Conservation (phyloP, 1,284 basidiomycete genomes). For the Ustilago lituana region DNA sequence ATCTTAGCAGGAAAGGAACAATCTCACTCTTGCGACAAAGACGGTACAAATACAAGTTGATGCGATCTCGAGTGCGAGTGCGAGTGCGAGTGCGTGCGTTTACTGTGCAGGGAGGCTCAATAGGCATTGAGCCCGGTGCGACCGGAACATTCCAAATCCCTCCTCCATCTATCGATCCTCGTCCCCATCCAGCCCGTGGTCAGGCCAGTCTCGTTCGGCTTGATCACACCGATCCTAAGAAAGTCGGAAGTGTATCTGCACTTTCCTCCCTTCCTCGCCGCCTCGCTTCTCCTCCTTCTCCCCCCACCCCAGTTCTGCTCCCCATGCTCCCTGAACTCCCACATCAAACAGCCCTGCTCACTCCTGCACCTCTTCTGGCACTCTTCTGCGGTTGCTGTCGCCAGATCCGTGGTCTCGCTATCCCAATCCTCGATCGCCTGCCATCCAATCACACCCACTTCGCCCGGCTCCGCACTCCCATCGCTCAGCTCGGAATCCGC, state of each 20-base stretch:
- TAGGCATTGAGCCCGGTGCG: conserved; percentile 7
- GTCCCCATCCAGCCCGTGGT: conserved; percentile 38
- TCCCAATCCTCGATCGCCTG: conserved; percentile 42
- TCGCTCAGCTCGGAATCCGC: background rate
- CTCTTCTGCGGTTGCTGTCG: background rate
- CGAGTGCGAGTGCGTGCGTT: too few relatives aligned
- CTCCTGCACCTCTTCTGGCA: conserved; percentile 19
- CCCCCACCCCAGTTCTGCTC: background rate
- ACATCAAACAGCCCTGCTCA: conserved; percentile 19
- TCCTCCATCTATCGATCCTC: conserved; percentile 21
- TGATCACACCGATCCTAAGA: conserved; percentile 26
- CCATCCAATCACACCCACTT: conserved; percentile 24
- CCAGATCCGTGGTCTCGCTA: conserved; percentile 12
- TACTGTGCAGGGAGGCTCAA: too few relatives aligned
- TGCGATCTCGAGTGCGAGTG: background rate
- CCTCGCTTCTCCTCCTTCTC: background rate
- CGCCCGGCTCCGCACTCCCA: conserved; percentile 2
- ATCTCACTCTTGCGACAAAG: too few relatives aligned
- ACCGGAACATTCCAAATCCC: conserved; percentile 3
- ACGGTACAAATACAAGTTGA: conserved; percentile 4
- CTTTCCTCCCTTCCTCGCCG: conserved; percentile 4
- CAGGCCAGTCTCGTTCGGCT: conserved; percentile 8
- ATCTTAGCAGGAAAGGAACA: too few relatives aligned
- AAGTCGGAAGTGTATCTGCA: conserved; percentile 31
- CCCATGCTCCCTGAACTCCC: conserved; percentile 18